A percentile compares a stretch with the other conserved stretches of the same genome.
Conservation (phyloP, 768 basidiomycete species). For the Plicaturopsis crispa region DNA sequence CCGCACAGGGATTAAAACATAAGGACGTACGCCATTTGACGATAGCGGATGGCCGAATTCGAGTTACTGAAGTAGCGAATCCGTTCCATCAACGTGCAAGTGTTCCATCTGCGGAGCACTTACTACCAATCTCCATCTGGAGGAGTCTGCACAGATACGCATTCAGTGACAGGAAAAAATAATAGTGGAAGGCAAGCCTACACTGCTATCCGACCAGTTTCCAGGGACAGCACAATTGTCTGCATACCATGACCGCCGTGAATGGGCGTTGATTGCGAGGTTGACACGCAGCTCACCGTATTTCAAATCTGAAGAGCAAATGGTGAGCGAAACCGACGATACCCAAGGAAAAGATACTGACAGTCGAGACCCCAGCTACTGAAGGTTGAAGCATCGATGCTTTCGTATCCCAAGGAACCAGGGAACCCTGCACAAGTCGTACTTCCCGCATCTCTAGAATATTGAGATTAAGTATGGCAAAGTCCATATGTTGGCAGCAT, state of each 20-base stretch:
- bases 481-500: conserved; percentile 1
- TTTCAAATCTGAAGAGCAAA: conserved; percentile 30
- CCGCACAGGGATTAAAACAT: background rate
- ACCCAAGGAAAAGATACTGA: conserved; percentile 7
- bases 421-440: conserved; percentile 47
- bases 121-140: conserved; percentile 41
- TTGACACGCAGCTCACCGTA: conserved; percentile 44
- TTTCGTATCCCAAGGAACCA: conserved; percentile 45
- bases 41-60: conserved; percentile 49
- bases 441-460: conserved; percentile 41
- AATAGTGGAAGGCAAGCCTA: conserved; percentile 12
- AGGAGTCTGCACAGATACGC: conserved; percentile 17
- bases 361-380: conserved; percentile 48
- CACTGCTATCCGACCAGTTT: conserved; percentile 39
- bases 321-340: background rate
- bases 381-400: conserved; percentile 43
- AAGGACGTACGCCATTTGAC: conserved; percentile 40
- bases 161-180: background rate
- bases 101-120: conserved; percentile 10
- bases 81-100: background rate
- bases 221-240: conserved; percentile 48
- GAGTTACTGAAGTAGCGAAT: conserved; percentile 31
- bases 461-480: background rate
- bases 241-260: too few relatives aligned
- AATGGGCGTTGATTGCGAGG: too few relatives aligned